phyloP scores from a whole-genome alignment of 2,329 filamentous ascomycete species.

The Didymella glomerata region DNA sequence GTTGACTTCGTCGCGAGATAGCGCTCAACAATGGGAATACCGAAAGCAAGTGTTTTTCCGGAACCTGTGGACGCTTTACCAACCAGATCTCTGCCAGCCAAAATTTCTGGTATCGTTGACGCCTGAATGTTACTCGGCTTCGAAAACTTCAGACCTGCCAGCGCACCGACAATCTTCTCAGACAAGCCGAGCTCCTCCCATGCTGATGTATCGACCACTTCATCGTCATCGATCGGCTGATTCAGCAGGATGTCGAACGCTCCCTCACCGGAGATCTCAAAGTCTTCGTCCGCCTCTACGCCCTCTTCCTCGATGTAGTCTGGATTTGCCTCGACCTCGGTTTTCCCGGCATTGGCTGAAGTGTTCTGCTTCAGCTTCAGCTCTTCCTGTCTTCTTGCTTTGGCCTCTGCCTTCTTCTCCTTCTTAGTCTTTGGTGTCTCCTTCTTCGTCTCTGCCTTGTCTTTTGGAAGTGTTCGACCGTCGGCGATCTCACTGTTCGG shows the following conservation, averaged over 20 bases:
- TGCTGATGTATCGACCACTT: constrained; percentile 75
- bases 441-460: constrained; percentile 16
- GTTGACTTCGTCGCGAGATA: constrained; percentile 66
- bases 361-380: constrained; percentile 17
- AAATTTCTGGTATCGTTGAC: constrained; percentile 79
- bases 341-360: constrained; percentile 22
- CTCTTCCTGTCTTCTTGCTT: constrained; percentile 34
- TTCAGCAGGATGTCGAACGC: constrained; percentile 65
- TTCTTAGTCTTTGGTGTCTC: constrained; percentile 29
- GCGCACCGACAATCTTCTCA: constrained; percentile 71
- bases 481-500: constrained; percentile 37
- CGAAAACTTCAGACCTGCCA: constrained; percentile 81
- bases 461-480: constrained; percentile 16
- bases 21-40: constrained; percentile 87
- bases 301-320: constrained; percentile 32
- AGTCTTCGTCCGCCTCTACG: constrained; percentile 33
- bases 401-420: constrained; percentile 28
- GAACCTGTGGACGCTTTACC: constrained; percentile 97
- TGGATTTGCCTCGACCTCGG: constrained; percentile 8
- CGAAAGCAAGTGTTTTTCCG: constrained; percentile 94
- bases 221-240: constrained; percentile 61
- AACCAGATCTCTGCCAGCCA: constrained; percentile 87
- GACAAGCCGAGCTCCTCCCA: constrained; percentile 82
- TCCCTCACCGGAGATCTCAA: constrained; percentile 41
- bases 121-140: constrained; percentile 85